Evolutionary conservation across 352 stramenopile species (phyloP).

Genomic region (Salisapilia sapeloensis): DNA sequence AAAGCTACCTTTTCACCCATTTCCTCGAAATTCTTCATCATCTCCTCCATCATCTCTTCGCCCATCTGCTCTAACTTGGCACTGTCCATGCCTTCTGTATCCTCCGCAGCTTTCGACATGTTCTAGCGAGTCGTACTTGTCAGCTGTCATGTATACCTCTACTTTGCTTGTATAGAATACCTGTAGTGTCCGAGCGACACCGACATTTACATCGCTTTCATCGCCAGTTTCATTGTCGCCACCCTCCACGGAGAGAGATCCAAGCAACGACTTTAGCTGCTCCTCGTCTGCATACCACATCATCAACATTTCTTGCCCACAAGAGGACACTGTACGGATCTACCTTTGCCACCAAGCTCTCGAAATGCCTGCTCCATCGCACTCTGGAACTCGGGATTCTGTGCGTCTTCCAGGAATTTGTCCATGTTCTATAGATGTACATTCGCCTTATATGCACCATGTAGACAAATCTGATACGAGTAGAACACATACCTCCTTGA

Average conservation of each 20-base stretch:
- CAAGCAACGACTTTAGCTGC: slow-evolving; percentile 55
- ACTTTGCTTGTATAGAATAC: slow-evolving; percentile 6
- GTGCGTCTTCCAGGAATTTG: slow-evolving; percentile 73
- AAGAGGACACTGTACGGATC: not conserved
- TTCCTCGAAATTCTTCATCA: slow-evolving; percentile 93
- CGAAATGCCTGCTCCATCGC: slow-evolving; percentile 76
- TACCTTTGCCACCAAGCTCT: slow-evolving; percentile 57
- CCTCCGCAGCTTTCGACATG: slow-evolving; percentile 76
- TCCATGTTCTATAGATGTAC: slow-evolving; percentile 37
- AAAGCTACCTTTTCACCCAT: slow-evolving; percentile 83
- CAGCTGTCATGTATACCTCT: not conserved
- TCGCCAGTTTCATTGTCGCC: slow-evolving; percentile 22
- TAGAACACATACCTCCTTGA: slow-evolving; percentile 30
- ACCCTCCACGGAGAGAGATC: slow-evolving; percentile 14
- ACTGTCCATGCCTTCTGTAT: slow-evolving; percentile 72
- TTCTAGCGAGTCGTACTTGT: slow-evolving; percentile 19
- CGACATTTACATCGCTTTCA: slow-evolving; percentile 53
- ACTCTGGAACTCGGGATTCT: slow-evolving; percentile 77
- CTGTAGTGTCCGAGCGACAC: slow-evolving; percentile 76
- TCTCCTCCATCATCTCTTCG: slow-evolving; percentile 92
- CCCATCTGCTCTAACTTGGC: slow-evolving; percentile 79
- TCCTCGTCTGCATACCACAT: slow-evolving; percentile 19
- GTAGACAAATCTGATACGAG: not conserved
- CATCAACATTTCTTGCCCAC: slow-evolving; percentile 1
- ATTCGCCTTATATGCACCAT: not conserved